Percentiles rank a stretch among this genome's conserved stretches.
Conservation (phyloP, 2,329 filamentous ascomycete genomes). For the Drechmeria coniospora region DNA sequence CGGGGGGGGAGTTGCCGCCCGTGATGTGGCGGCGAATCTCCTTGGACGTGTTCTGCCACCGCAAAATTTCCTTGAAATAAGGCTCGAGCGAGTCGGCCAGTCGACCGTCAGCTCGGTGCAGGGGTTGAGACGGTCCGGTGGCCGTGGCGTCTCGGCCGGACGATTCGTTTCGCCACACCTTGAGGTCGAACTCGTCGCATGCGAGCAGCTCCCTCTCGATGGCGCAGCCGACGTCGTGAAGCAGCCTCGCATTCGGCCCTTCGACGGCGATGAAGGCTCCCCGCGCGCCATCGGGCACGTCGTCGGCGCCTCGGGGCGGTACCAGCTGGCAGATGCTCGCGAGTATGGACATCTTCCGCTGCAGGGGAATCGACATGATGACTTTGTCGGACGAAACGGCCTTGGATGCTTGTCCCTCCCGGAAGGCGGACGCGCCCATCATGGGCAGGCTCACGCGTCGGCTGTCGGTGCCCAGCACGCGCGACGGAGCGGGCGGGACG, state of each 20-base stretch:
- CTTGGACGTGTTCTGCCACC: constrained; percentile 60
- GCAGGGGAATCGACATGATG: constrained; percentile 60
- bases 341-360: constrained; percentile 63
- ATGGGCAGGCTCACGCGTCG: constrained; percentile 12
- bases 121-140: constrained; percentile 4
- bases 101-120: constrained; percentile 2
- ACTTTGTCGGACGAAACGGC: constrained; percentile 24
- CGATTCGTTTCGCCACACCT: constrained; percentile 26
- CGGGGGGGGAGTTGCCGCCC: no score
- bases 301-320: constrained; percentile 18
- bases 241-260: constrained; percentile 42
- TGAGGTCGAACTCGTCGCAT: constrained; percentile 25
- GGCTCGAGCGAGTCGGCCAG: constrained; percentile 28
- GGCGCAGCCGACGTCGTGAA: constrained; percentile 42
- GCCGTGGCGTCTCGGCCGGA: constrained; percentile 5
- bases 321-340: constrained; percentile 60
- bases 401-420: not conserved
- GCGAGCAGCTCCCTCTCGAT: constrained; percentile 47
- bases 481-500: constrained; percentile 15
- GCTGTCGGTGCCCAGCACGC: constrained; percentile 10
- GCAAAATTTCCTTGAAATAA: constrained; percentile 49
- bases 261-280: constrained; percentile 76
- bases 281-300: constrained; percentile 29
- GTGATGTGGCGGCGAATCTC: constrained; percentile 47
- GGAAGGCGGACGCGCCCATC: constrained; percentile 7